Evolutionary conservation across 2,329 filamentous ascomycete species (phyloP), one percentile per base, ranked within the genome.

Genomic region (Elsinoe australis): DNA sequence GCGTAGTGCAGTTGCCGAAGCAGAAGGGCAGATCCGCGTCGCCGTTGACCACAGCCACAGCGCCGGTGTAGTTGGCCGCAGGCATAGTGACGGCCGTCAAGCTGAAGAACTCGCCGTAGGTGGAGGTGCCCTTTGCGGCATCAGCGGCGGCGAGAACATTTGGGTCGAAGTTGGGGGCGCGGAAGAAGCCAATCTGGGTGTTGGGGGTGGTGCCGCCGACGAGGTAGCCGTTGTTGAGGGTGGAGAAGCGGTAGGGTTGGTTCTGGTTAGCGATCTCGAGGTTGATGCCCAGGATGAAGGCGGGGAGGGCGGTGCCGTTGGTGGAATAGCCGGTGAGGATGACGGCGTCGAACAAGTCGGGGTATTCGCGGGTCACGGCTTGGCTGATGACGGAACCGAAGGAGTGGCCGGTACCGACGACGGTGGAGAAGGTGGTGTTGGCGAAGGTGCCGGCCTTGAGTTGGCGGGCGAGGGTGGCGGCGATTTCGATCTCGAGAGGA

Each of bases 341-440:
- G 17, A 64, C 56, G 32, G 61, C 67, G 53, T 67, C 60, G 29
- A 73, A 77, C 49, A 76, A 64, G 47, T 68, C 58, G 1, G 78
- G 77, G 55, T 78, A 66, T 50, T 66, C 59, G 38, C 69, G 69
- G 5, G 74, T 72, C 15, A 83, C 67, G 39, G 64, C 70, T 61
- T 78, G 80, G 2, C 72, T 74, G 55, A 54, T 51, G 15, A 47
- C 46, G 21, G 35, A 46, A 18, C 52, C 52, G 49, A 63, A 63
- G 17, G 61, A 65, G 52, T 71, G 68, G 9, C 65, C 68, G 8
- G 66, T 61, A 10, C 63, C 66, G 9, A 69, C 57, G 21, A 71
- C 59, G 4, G 61, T 61, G 17, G 55, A 51, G 56, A 67, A 66
- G 4, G 31, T 49, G 22, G 54, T 52, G 15, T 58, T 54, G 39